Conservation (phyloP, 2,329 filamentous ascomycete species). For the Ascochyta rabiei region DNA sequence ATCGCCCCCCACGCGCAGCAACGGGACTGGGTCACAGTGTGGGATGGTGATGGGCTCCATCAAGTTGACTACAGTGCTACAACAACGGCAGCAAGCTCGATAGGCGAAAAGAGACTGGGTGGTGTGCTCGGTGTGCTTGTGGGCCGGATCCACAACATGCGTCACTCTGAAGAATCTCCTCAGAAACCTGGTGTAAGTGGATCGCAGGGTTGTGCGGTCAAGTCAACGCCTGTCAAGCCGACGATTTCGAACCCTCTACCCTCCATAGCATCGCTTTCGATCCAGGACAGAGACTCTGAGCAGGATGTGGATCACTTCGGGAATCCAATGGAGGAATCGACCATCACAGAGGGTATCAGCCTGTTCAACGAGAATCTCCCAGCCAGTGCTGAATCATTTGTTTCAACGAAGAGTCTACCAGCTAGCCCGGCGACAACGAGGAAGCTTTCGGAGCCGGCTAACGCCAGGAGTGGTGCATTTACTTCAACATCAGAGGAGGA, state of each 20-base stretch:
- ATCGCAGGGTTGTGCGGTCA: conserved; percentile 21
- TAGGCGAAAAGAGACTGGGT: conserved; percentile 68
- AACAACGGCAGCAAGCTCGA: conserved; percentile 58
- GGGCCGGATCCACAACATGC: conserved; percentile 68
- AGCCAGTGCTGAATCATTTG: conserved; percentile 16
- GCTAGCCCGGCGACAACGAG: neutral
- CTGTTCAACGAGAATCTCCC: conserved; percentile 27
- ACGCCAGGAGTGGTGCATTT: conserved; percentile 4
- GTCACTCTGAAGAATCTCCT: conserved; percentile 41
- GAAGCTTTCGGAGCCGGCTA: conserved; percentile 2
- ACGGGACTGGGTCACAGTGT: conserved; percentile 64
- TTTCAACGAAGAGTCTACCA: neutral
- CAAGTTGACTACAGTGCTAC: conserved; percentile 67
- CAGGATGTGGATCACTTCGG: conserved; percentile 36
- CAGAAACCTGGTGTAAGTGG: conserved; percentile 7
- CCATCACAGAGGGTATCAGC: conserved; percentile 34
- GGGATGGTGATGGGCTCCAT: conserved; percentile 66
- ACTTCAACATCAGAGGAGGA: conserved; percentile 21
- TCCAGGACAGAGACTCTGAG: conserved; percentile 40
- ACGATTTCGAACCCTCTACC: conserved; percentile 22
- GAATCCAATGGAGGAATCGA: conserved; percentile 30
- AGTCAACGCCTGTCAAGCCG: conserved; percentile 28
- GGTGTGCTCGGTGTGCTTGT: conserved; percentile 73
- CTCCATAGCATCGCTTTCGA: conserved; percentile 24
- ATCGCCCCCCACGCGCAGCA: conserved; percentile 64